These are phyloP conservation scores for Dactylellina sp. DNA, from an alignment of 2,329 filamentous ascomycete species.

Conservation along the genomic window DNA sequence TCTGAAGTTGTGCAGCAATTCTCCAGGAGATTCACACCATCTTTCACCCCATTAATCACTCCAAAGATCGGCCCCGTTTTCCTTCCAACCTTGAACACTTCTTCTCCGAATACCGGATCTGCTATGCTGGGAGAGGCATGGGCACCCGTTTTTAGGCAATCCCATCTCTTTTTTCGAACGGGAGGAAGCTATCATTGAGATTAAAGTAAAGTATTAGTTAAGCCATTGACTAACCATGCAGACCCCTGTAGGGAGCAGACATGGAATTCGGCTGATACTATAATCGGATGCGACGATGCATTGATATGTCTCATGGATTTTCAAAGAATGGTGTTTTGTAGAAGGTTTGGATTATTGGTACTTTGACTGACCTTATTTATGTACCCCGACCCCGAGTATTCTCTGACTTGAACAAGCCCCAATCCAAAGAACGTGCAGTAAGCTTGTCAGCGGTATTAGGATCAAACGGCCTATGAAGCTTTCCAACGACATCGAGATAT, in stretches of 20 bases:
- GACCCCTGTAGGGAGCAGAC: too few relatives aligned
- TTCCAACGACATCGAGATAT: conserved; percentile 18
- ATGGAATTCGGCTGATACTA: too few relatives aligned
- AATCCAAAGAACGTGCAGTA: conserved; percentile 16
- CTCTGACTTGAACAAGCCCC: not conserved
- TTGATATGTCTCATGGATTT: too few relatives aligned
- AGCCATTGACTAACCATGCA: too few relatives aligned
- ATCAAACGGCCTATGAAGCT: not conserved
- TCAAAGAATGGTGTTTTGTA: too few relatives aligned
- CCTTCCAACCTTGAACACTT: conserved; percentile 8
- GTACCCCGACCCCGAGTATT: not conserved
- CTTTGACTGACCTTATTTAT: conserved; percentile 3
- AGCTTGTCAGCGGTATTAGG: not conserved
- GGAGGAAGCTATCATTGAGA: too few relatives aligned
- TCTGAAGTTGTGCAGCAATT: conserved; percentile 7
- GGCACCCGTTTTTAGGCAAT: not conserved
- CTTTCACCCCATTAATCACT: not conserved
- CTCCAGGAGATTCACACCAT: conserved; percentile 17
- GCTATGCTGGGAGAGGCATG: not conserved
- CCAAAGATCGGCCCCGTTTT: conserved; percentile 6
- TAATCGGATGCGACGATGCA: too few relatives aligned
- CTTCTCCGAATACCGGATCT: conserved; percentile 5
- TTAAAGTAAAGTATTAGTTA: too few relatives aligned
- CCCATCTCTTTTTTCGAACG: not conserved
- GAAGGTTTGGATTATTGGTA: not conserved